These are phyloP conservation scores for Stagonosporopsis tanaceti DNA, from an alignment of 2,329 filamentous ascomycete genomes.

Conservation along the genomic window DNA sequence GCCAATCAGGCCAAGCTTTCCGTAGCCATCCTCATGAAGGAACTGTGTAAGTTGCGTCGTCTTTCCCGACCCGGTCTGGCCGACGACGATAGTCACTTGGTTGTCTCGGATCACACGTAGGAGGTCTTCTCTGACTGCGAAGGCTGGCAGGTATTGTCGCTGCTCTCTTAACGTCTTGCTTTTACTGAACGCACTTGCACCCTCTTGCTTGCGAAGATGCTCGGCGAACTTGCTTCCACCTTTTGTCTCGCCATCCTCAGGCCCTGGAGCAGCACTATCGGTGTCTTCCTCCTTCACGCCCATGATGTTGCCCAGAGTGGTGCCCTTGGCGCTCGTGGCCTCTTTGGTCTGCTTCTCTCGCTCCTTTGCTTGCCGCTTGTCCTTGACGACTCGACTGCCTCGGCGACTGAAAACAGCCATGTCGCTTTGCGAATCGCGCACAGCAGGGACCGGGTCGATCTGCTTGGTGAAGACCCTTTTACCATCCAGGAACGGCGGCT, in stretches of 20 bases:
- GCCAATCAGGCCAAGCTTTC: conserved; percentile 85
- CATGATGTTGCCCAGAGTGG: conserved; percentile 92
- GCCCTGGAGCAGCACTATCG: conserved; percentile 83
- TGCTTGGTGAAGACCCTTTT: conserved; percentile 98
- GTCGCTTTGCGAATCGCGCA: conserved; percentile 93
- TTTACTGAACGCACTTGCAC: conserved; percentile 88
- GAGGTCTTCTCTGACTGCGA: conserved; percentile 93
- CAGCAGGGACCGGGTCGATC: conserved; percentile 90
- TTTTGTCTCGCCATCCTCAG: conserved; percentile 74
- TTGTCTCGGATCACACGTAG: conserved; percentile 93
- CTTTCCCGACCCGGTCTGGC: conserved; percentile 96
- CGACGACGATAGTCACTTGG: conserved; percentile 95
- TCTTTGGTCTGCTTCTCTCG: conserved; percentile 93
- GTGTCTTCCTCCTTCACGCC: conserved; percentile 89
- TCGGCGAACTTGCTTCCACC: conserved; percentile 82
- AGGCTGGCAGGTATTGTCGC: conserved; percentile 90
- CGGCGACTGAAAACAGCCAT: conserved; percentile 99
- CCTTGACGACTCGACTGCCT: conserved; percentile 90
- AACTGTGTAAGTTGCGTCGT: conserved; percentile 98
- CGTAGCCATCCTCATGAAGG: conserved; percentile 93
- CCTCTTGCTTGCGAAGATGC: conserved; percentile 85
- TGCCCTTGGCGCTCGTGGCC: conserved; percentile 91
- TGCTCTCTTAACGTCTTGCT: conserved; percentile 92
- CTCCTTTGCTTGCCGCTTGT: conserved; percentile 90
- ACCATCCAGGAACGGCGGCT: conserved; percentile 93